Base-by-base conservation (phyloP, 371 early-diverging fungal genomes). In the Rozella allomycis region DNA sequence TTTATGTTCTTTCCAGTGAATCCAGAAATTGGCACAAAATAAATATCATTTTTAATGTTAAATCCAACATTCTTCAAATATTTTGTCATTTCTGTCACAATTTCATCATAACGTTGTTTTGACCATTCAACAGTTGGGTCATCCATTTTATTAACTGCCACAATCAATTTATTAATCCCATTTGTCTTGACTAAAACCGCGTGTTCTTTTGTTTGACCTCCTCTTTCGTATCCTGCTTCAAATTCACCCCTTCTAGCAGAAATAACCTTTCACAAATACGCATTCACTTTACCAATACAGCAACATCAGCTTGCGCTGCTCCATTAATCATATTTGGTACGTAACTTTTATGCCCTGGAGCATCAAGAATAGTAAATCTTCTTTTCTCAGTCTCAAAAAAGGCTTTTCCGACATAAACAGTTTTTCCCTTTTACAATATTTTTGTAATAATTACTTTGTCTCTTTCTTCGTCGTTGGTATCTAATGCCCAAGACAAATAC, bases 191-290 rank as follows among this genome's bases (percentile, higher is more conserved):
- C 94, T 48, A 99, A 52, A 54, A 85, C 61, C 16, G 86, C 78
- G 49, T 99, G 99, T 58, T 98, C 99, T 41, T 94, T 78, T 8
- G 98, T 98, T 58, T 97, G 98, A 35, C 99, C 99, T 33, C 93
- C 97, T 46, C 81, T 76, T 50, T 96, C 97, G 49, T 96, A 98
- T 23, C 99, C 98, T 37, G 97, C 87, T 64, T 99, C 99, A 47
- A 99, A 99, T 62, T 98, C 99, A 49, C 96, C 97, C 60, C 75
- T 83, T 42, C 96, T 73, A 19, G 98, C 97, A 31, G 94, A 93
- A 32, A 98, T 84, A 11, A 99, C n/a, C n/a, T n/a, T n/a, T n/a
- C n/a, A n/a, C n/a, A n/a, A n/a, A n/a, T n/a, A n/a, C n/a, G n/a
- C n/a, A n/a, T n/a, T n/a, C n/a, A n/a, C n/a, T n/a, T n/a, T n/a